Percentiles rank a stretch among this genome's conserved stretches.
Conservation (phyloP, 352 stramenopile species). For the Phytophthora macrochlamydospora region DNA sequence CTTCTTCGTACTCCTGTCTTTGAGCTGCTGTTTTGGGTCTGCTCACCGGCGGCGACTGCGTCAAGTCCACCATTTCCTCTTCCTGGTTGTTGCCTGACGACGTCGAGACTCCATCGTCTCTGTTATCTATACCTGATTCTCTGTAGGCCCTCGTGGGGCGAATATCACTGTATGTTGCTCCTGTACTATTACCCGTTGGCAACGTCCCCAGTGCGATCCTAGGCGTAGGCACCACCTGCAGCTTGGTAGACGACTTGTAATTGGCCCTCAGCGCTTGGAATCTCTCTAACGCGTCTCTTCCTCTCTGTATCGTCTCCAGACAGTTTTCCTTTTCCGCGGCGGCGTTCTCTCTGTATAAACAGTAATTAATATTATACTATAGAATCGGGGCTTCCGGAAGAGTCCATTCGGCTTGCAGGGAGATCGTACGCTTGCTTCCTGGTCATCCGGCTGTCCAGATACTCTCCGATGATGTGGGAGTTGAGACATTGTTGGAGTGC, state of each 20-base stretch:
- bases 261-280: slow-evolving; percentile 39
- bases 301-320: slow-evolving; percentile 49
- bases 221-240: slow-evolving; percentile 56
- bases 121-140: background rate
- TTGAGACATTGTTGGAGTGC: slow-evolving; percentile 78
- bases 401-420: background rate
- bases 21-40: slow-evolving; percentile 7
- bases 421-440: slow-evolving; percentile 49
- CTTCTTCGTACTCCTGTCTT: slow-evolving; percentile 22
- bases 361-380: background rate
- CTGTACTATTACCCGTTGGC: slow-evolving; percentile 20
- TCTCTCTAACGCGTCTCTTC: slow-evolving; percentile 40
- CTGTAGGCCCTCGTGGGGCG: background rate
- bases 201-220: slow-evolving; percentile 37
- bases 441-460: slow-evolving; percentile 58
- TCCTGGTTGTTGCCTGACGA: background rate
- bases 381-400: background rate
- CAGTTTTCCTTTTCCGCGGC: slow-evolving; percentile 47
- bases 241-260: slow-evolving; percentile 33
- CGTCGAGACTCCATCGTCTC: background rate
- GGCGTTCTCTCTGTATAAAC: slow-evolving; percentile 9
- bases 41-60: background rate
- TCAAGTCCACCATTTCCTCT: slow-evolving; percentile 39
- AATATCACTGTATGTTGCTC: slow-evolving; percentile 1
- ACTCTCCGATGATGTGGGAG: slow-evolving; percentile 75